phyloP scores from a whole-genome alignment of 768 basidiomycete species.

The Coprinopsis sp. region DNA sequence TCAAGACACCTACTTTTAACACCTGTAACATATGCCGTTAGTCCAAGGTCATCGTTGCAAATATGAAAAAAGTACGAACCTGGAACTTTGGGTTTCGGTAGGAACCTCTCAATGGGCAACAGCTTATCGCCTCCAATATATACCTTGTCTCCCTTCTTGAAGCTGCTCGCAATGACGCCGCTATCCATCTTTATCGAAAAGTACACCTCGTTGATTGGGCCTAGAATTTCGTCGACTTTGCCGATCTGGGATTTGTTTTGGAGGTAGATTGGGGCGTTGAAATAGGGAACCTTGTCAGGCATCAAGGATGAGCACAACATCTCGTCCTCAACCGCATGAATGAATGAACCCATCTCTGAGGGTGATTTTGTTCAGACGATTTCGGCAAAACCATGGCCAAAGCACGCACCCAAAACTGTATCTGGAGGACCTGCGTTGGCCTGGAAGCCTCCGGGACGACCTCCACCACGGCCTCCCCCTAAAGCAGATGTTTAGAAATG shows the following conservation, averaged over 20 bases:
- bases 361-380: not conserved
- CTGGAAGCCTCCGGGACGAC: conserved; percentile 68
- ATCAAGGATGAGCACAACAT: conserved; percentile 90
- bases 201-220: conserved; percentile 97
- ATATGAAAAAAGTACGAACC: conserved; percentile 44
- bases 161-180: conserved; percentile 92
- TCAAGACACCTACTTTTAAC: conserved; percentile 40
- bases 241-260: conserved; percentile 95
- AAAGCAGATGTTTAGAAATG: not conserved
- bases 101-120: conserved; percentile 91
- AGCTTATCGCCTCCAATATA: conserved; percentile 98
- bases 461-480: conserved; percentile 16
- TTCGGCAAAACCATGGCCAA: not conserved
- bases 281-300: conserved; percentile 92
- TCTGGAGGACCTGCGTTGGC: conserved; percentile 78
- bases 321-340: conserved; percentile 96
- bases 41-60: conserved; percentile 5
- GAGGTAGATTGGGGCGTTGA: conserved; percentile 97
- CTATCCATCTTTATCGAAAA: conserved; percentile 97
- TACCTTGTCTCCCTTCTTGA: conserved; percentile 97
- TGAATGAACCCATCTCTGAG: conserved; percentile 85
- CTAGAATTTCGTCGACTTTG: conserved; percentile 99
- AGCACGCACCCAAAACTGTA: conserved; percentile 58
- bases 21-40: conserved; percentile 27
- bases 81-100: conserved; percentile 88